Evolutionary conservation across 2,329 filamentous ascomycete genomes (phyloP).

Genomic region (Talaromyces sp.): DNA sequence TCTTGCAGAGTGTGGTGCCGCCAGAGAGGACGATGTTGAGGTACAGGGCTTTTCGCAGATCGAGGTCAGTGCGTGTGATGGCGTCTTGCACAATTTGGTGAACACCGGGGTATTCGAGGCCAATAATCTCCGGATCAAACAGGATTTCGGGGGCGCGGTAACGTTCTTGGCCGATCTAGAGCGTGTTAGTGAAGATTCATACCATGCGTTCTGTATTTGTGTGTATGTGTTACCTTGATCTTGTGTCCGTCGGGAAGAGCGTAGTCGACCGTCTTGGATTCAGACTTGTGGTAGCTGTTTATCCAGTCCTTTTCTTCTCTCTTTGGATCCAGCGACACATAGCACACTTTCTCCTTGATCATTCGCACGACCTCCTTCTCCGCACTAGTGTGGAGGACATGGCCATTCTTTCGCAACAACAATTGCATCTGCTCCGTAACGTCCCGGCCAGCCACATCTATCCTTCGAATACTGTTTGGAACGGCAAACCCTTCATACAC

Average conservation of each 20-base stretch:
- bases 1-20: constrained; percentile 92
- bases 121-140: constrained; percentile 95
- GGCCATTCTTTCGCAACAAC: constrained; percentile 82
- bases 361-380: constrained; percentile 98
- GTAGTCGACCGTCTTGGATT: constrained; percentile 79
- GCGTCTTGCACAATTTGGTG: constrained; percentile 97
- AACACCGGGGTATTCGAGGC: constrained; percentile 91
- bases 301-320: constrained; percentile 97
- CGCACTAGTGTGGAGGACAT: constrained; percentile 93
- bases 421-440: constrained; percentile 94
- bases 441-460: constrained; percentile 93
- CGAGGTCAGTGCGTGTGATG: constrained; percentile 91
- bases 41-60: constrained; percentile 88
- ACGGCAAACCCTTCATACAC: constrained; percentile 98
- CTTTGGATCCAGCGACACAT: constrained; percentile 83
- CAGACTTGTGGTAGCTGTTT: constrained; percentile 63
- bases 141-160: constrained; percentile 96
- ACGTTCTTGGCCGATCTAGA: constrained; percentile 79
- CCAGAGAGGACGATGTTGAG: constrained; percentile 96
- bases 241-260: constrained; percentile 87
- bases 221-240: constrained; percentile 62
- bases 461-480: constrained; percentile 87
- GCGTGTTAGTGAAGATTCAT: background rate
- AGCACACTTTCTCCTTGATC: constrained; percentile 87
- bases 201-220: constrained; percentile 7